Evolutionary conservation across 2,329 filamentous ascomycete species (phyloP).

Genomic region (Fusarium neocosmosporiellum): DNA sequence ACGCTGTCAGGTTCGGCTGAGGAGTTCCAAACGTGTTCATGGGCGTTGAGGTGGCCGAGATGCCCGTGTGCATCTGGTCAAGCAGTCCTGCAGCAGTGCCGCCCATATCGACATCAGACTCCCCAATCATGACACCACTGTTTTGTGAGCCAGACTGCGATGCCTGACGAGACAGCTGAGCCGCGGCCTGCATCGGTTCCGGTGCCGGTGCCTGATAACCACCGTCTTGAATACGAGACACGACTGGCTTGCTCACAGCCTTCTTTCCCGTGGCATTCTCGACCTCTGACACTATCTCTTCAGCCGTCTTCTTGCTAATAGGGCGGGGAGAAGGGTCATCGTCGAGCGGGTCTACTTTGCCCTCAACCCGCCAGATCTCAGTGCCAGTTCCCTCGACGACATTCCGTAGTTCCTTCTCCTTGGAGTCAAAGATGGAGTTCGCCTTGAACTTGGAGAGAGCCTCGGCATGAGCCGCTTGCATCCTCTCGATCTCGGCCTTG

Average conservation of each 20-base stretch:
- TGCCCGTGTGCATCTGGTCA: conserved; percentile 74
- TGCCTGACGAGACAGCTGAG: conserved; percentile 62
- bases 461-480: conserved; percentile 83
- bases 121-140: conserved; percentile 66
- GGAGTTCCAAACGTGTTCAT: conserved; percentile 70
- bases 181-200: conserved; percentile 52
- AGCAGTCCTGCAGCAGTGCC: conserved; percentile 72
- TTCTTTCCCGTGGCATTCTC: conserved; percentile 77
- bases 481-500: conserved; percentile 83
- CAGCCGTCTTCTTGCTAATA: conserved; percentile 66
- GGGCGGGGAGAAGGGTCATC: conserved; percentile 53
- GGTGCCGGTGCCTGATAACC: conserved; percentile 74
- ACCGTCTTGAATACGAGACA: conserved; percentile 81
- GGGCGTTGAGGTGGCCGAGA: conserved; percentile 70
- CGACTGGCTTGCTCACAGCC: conserved; percentile 70
- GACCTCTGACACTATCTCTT: conserved; percentile 80
- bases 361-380: conserved; percentile 74
- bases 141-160: conserved; percentile 67
- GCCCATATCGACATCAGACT: conserved; percentile 73
- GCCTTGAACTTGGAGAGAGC: conserved; percentile 80
- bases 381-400: conserved; percentile 69
- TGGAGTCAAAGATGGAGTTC: conserved; percentile 75
- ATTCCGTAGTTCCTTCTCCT: conserved; percentile 80
- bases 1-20: conserved; percentile 69
- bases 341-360: conserved; percentile 61